These are phyloP conservation scores for Globisporangium middletonii DNA, from an alignment of 352 stramenopile genomes.

Conservation along the genomic window DNA sequence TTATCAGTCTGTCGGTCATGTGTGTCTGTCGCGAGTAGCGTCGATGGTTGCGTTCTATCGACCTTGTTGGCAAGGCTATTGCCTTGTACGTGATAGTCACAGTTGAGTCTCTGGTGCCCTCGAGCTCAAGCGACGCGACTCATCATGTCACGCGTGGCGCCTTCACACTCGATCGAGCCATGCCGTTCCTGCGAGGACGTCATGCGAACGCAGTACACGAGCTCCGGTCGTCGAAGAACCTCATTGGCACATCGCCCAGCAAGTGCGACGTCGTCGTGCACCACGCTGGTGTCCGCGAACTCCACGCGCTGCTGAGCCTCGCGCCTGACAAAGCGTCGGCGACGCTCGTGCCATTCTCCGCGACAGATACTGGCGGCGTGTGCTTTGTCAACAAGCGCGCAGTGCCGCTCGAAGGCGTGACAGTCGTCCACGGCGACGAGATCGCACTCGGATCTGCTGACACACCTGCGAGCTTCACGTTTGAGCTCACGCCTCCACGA, in stretches of 20 bases:
- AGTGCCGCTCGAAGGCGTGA: slow-evolving; percentile 29
- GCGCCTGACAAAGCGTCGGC: slow-evolving; percentile 24
- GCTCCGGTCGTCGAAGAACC: slow-evolving; percentile 52
- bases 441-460: slow-evolving; percentile 36
- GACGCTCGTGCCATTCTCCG: slow-evolving; percentile 52
- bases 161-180: slow-evolving; percentile 5
- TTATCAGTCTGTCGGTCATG: neutral
- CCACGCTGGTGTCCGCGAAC: slow-evolving; percentile 32
- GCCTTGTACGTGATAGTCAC: no score
- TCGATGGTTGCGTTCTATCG: neutral
- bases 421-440: slow-evolving; percentile 55
- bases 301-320: slow-evolving; percentile 53
- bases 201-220: slow-evolving; percentile 16
- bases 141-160: neutral
- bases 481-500: slow-evolving; percentile 25
- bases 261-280: slow-evolving; percentile 62
- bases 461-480: slow-evolving; percentile 38
- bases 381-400: slow-evolving; percentile 50
- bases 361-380: slow-evolving; percentile 14
- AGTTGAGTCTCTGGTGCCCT: neutral
- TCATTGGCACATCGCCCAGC: slow-evolving; percentile 34
- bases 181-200: slow-evolving; percentile 35
- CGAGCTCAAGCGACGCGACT: neutral
- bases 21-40: neutral
- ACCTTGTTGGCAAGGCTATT: neutral